A percentile compares a stretch with the other conserved stretches of the same genome.
Evolutionary conservation across 2,329 filamentous ascomycete genomes (phyloP).

Genomic region (Aspergillus texensis): DNA sequence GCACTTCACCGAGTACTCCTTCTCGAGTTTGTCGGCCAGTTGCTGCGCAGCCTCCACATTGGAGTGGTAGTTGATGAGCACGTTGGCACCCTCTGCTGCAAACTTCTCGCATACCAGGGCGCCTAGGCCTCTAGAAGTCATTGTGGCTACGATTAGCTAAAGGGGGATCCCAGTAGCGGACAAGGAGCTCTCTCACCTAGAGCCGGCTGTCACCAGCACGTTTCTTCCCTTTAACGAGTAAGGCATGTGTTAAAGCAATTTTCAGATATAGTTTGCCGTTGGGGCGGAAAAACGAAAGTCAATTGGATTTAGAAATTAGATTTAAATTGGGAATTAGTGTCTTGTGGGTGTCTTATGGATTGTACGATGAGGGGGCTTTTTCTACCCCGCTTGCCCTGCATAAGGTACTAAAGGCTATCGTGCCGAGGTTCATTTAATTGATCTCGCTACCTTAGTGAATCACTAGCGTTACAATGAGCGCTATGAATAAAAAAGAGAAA

Average conservation of each 20-base stretch:
- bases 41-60: slow-evolving; percentile 62
- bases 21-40: slow-evolving; percentile 59
- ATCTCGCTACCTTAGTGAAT: background rate
- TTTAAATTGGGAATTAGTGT: background rate
- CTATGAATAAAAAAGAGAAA: too few relatives aligned
- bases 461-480: background rate
- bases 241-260: background rate
- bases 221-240: slow-evolving; percentile 38
- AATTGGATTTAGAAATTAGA: background rate
- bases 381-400: background rate
- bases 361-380: background rate
- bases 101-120: slow-evolving; percentile 69
- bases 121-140: slow-evolving; percentile 65
- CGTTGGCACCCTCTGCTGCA: slow-evolving; percentile 66
- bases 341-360: background rate
- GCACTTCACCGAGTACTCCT: slow-evolving; percentile 55
- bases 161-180: background rate
- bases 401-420: background rate
- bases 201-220: slow-evolving; percentile 66
- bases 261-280: background rate
- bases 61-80: slow-evolving; percentile 74
- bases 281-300: background rate
- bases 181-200: slow-evolving; percentile 51
- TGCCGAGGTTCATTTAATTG: background rate
- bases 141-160: background rate